Evolutionary conservation across 1,139 yeast species (phyloP).

Genomic region (Suhomyces bolitotheri): DNA sequence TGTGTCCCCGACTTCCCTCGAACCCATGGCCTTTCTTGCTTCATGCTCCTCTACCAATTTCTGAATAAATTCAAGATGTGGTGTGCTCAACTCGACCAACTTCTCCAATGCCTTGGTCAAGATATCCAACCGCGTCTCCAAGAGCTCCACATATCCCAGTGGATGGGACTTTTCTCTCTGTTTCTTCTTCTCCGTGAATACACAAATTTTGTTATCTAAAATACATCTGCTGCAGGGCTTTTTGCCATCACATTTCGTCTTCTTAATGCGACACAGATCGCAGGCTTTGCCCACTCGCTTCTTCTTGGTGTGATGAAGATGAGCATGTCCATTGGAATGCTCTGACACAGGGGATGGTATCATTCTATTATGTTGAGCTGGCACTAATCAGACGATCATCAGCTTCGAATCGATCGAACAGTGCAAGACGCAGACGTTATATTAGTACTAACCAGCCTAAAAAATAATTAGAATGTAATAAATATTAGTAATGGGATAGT

Average conservation of each 20-base stretch:
- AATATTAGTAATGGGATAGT: too few relatives aligned
- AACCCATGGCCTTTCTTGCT: slow-evolving; percentile 2
- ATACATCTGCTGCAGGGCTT: slow-evolving; percentile 73
- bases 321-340: background rate
- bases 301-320: slow-evolving; percentile 37
- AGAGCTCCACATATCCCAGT: slow-evolving; percentile 64
- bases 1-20: background rate
- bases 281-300: slow-evolving; percentile 81
- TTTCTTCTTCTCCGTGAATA: slow-evolving; percentile 68
- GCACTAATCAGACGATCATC: too few relatives aligned
- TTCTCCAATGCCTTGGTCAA: slow-evolving; percentile 56
- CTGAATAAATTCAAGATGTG: slow-evolving; percentile 35
- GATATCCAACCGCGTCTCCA: slow-evolving; percentile 66
- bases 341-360: background rate
- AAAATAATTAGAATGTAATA: too few relatives aligned
- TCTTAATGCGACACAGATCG: slow-evolving; percentile 74
- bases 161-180: slow-evolving; percentile 63
- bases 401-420: too few relatives aligned
- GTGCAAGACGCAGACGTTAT: too few relatives aligned
- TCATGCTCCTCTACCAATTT: slow-evolving; percentile 20
- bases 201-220: slow-evolving; percentile 71
- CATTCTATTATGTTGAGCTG: too few relatives aligned
- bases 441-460: too few relatives aligned
- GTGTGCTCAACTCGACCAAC: slow-evolving; percentile 36
- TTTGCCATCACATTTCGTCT: slow-evolving; percentile 75